These are phyloP conservation scores for Talaromyces adpressus DNA, from an alignment of 495 filamentous ascomycete species.

Conservation along the genomic window DNA sequence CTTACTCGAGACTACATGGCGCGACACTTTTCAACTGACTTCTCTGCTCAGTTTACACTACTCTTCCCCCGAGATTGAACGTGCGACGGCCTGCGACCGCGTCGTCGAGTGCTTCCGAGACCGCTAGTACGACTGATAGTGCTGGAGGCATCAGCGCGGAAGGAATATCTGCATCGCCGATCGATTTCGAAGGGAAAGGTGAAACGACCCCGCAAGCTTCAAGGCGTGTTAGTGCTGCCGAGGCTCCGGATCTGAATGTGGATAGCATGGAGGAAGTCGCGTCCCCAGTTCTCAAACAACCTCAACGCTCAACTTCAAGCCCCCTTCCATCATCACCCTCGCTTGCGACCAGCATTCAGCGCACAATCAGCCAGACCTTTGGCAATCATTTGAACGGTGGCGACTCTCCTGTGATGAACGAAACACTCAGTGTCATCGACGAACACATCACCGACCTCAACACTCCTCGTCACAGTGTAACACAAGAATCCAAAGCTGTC, in stretches of 20 bases:
- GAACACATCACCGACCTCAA: conserved; percentile 96
- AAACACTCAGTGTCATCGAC: conserved; percentile 94
- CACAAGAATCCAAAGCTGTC: conserved; percentile 46
- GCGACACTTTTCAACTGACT: not conserved
- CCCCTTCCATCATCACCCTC: conserved; percentile 31
- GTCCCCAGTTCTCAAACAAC: conserved; percentile 16
- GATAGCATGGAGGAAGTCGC: conserved; percentile 15
- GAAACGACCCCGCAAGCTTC: conserved; percentile 43
- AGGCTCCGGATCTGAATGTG: conserved; percentile 18
- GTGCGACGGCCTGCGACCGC: conserved; percentile 7
- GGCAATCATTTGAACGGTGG: conserved; percentile 37
- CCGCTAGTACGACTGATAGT: not conserved
- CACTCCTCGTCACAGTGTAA: conserved; percentile 57
- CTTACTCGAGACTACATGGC: conserved; percentile 15
- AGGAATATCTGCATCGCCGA: conserved; percentile 16
- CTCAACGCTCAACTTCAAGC: conserved; percentile 34
- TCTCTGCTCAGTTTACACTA: conserved; percentile 27
- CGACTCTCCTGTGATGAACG: conserved; percentile 85
- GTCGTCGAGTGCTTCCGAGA: conserved; percentile 3
- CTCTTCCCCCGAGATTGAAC: conserved; percentile 17
- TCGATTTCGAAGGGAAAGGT: conserved; percentile 23
- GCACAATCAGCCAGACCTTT: conserved; percentile 39
- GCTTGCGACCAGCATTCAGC: conserved; percentile 37
- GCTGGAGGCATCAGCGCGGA: not conserved
- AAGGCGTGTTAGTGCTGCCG: conserved; percentile 34